Percentiles rank a stretch among this genome's conserved stretches.
These are phyloP conservation scores for Fusarium palustre DNA, from an alignment of 2,329 filamentous ascomycete species.

Conservation along the genomic window DNA sequence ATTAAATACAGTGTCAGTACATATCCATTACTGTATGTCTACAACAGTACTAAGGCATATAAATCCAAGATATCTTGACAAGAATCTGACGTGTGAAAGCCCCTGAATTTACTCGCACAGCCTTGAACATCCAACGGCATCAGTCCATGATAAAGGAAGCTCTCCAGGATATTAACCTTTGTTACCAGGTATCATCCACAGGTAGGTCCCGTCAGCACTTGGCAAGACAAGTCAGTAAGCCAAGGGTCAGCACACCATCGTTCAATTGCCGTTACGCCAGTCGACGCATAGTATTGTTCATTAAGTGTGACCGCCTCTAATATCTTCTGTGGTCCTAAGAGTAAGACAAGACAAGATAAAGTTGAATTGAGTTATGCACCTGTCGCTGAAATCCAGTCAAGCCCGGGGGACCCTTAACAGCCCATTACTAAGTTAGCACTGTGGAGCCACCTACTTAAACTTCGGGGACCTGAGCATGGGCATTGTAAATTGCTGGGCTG, in stretches of 20 bases:
- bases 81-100: not conserved
- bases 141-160: not conserved
- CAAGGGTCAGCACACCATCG: not conserved
- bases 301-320: no score
- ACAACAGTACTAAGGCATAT: no score
- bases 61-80: no score
- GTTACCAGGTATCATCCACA: not conserved
- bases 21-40: not conserved
- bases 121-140: not conserved
- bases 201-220: conserved; percentile 10
- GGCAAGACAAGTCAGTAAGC: not conserved
- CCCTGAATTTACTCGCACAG: not conserved
- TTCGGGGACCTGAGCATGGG: not conserved
- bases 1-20: not conserved
- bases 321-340: not conserved
- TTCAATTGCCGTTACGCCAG: not conserved
- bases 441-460: not conserved
- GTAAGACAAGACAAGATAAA: not conserved
- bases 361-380: not conserved
- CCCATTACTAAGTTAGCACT: not conserved
- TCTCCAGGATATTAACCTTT: no score
- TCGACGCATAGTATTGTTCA: not conserved
- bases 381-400: not conserved
- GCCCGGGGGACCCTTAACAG: not conserved
- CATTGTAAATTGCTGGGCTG: conserved; percentile 1